These are phyloP conservation scores for Trichoderma gamsii DNA, from an alignment of 495 filamentous ascomycete genomes.

Conservation along the genomic window DNA sequence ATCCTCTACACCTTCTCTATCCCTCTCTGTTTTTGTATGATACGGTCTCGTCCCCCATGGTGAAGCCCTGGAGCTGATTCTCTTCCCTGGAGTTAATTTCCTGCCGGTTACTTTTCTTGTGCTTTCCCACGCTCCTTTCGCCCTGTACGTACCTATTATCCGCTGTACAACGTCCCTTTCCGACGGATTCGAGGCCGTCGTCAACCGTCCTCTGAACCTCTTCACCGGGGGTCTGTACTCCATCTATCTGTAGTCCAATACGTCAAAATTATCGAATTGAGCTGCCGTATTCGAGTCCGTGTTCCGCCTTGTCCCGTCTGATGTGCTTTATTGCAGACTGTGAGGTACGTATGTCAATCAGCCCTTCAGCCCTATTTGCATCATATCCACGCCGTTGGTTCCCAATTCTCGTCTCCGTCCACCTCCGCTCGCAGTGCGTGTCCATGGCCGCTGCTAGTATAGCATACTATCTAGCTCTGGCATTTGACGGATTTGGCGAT, in stretches of 20 bases:
- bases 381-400: not conserved
- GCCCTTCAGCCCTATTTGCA: not conserved
- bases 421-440: too few relatives aligned
- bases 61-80: not conserved
- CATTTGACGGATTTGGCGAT: too few relatives aligned
- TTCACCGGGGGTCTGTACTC: not conserved
- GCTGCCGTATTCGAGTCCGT: not conserved
- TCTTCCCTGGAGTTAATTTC: too few relatives aligned
- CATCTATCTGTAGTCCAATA: not conserved
- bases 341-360: not conserved
- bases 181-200: not conserved
- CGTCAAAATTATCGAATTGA: not conserved
- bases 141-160: not conserved
- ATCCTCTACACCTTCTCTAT: too few relatives aligned
- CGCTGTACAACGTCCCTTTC: not conserved
- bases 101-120: not conserved
- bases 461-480: too few relatives aligned
- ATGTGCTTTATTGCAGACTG: not conserved
- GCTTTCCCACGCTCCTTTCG: not conserved
- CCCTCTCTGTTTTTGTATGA: not conserved
- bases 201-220: not conserved
- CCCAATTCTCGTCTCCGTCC: not conserved
- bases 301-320: not conserved
- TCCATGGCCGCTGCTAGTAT: too few relatives aligned
- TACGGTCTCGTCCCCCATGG: not conserved